These are phyloP conservation scores for Cyanophora paradoxa DNA, from an alignment of 78 protist genomes.

Conservation along the genomic window DNA sequence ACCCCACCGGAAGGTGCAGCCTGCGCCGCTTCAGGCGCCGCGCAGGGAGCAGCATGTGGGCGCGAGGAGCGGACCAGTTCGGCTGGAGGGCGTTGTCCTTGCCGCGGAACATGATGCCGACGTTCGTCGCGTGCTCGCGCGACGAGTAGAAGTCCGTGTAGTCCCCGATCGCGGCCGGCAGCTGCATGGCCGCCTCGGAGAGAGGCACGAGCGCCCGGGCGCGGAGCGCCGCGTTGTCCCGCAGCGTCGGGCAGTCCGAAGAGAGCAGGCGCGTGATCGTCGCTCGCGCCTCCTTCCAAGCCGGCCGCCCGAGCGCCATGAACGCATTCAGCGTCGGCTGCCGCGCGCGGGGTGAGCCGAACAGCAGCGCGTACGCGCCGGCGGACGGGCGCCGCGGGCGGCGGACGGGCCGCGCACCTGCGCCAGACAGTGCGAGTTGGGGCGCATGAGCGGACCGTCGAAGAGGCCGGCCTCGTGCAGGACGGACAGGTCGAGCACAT, in stretches of 20 bases:
- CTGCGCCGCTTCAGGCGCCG: neutral
- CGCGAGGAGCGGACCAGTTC: slow-evolving; percentile 46
- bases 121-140: slow-evolving; percentile 84
- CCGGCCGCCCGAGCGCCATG: slow-evolving; percentile 54
- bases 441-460: slow-evolving; percentile 12
- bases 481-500: slow-evolving; percentile 64
- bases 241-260: slow-evolving; percentile 27
- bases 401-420: neutral
- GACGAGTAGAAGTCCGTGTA: slow-evolving; percentile 93
- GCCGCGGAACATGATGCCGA: slow-evolving; percentile 67
- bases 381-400: neutral
- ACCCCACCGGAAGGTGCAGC: slow-evolving; percentile 73
- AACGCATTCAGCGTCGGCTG: slow-evolving; percentile 53
- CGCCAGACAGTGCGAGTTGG: neutral
- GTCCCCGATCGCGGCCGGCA: slow-evolving; percentile 73
- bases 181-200: slow-evolving; percentile 30
- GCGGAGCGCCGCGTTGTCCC: slow-evolving; percentile 39
- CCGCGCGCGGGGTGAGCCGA: neutral
- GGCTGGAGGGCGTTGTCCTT: slow-evolving; percentile 16
- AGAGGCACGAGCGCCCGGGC: slow-evolving; percentile 19
- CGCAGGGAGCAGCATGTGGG: slow-evolving; percentile 75
- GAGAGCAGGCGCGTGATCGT: slow-evolving; percentile 36
- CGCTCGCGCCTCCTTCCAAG: slow-evolving; percentile 63
- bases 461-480: slow-evolving; percentile 27
- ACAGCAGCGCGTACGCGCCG: neutral